Evolutionary conservation across 2,329 filamentous ascomycete species (phyloP).

Genomic region (Stromatinia cepivora): DNA sequence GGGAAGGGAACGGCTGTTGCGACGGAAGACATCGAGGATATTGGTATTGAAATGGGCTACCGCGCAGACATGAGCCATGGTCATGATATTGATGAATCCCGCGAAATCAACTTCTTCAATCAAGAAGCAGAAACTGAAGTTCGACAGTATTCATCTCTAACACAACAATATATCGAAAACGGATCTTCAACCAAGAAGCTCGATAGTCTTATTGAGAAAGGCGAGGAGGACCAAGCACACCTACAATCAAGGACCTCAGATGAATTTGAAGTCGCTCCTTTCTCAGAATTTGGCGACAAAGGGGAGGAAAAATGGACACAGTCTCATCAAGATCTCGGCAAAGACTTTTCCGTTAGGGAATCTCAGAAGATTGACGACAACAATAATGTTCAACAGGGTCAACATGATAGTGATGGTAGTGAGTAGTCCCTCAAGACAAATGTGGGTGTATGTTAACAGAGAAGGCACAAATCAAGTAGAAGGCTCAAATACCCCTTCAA

Average conservation of each 20-base stretch:
- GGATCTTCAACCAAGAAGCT: neutral
- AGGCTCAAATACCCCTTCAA: neutral
- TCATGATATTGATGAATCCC: neutral
- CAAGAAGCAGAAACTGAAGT: neutral
- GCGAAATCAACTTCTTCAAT: neutral
- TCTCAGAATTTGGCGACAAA: fast-evolving
- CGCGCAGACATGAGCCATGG: too few species aligned
- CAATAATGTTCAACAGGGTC: neutral
- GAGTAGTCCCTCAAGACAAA: neutral
- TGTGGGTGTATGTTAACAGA: too few species aligned
- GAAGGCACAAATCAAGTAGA: neutral
- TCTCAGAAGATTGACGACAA: fast-evolving
- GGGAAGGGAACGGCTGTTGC: neutral
- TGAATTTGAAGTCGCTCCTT: too few species aligned
- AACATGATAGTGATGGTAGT: neutral
- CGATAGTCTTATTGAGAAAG: neutral
- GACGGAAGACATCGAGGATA: neutral
- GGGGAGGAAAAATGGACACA: neutral
- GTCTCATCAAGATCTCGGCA: too few species aligned
- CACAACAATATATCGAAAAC: neutral
- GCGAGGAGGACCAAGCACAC: neutral
- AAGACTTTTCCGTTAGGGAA: neutral
- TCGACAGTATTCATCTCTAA: neutral
- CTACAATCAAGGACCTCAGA: fast-evolving
- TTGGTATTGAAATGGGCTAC: neutral